These are phyloP conservation scores for Fusarium sp. DNA, from an alignment of 2,329 filamentous ascomycete genomes.

Conservation along the genomic window DNA sequence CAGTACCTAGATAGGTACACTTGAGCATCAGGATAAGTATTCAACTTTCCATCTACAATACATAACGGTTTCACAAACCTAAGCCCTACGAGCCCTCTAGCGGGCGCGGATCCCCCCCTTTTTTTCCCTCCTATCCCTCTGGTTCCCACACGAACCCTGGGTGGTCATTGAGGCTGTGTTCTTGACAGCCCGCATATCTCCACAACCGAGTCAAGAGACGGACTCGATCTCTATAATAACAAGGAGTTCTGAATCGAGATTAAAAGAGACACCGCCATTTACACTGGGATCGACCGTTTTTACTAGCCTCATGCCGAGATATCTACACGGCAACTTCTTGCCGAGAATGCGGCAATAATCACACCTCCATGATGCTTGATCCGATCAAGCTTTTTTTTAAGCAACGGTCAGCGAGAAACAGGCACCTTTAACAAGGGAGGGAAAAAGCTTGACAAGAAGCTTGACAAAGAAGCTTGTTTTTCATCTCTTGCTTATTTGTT, in stretches of 20 bases:
- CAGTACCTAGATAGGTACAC: neutral
- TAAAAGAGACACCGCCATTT: neutral
- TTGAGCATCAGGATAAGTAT: neutral
- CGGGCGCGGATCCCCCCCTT: neutral
- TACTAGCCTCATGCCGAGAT: neutral
- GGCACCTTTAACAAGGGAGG: neutral
- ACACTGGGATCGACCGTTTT: neutral
- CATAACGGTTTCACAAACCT: neutral
- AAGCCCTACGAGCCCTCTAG: neutral
- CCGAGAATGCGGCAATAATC: neutral
- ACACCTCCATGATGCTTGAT: neutral
- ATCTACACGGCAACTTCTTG: neutral
- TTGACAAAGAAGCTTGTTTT: neutral
- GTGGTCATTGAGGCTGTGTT: neutral
- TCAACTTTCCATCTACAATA: neutral
- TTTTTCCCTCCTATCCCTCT: neutral
- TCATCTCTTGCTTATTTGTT: neutral
- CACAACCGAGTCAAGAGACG: neutral
- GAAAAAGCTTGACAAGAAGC: neutral
- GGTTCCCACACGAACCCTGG: neutral
- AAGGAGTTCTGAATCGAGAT: neutral
- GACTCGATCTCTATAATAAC: neutral
- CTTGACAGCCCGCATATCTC: neutral
- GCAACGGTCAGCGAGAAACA: neutral
- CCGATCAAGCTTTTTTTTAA: neutral